Base-by-base conservation (phyloP, 2,329 filamentous ascomycete species). In the Elsinoe batatas region DNA sequence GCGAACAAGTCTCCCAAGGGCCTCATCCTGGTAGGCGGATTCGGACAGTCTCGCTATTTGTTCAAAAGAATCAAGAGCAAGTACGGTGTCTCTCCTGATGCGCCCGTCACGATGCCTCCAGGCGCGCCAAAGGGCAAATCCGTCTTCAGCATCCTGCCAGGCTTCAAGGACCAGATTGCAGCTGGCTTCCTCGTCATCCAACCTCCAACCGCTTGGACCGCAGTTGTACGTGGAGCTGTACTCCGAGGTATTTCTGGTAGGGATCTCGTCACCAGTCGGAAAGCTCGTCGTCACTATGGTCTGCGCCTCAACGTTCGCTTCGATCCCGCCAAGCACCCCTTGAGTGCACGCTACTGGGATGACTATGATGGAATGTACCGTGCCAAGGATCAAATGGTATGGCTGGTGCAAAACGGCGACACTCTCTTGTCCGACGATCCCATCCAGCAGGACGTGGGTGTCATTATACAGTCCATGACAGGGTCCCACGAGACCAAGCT, bases 341-440 rank as follows among this genome's bases (percentile, higher is more conserved):
- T 87, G 4, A 79, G 76, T 40, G 87, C 90, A 67, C 74, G 86
- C 50, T 91, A 91, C 65, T 91, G 86, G 86, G 85, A 81, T 61
- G 85, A 85, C 5, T 68, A 90, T 20, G 89, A 85, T 85, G 85
- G 90, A 71, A 71, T 85, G 49, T 90, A 85, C 85, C 90, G 90
- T 85, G 86, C 91, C 6, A 83, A 79, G 44, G 85, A 91, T 67
- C 78, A 87, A 47, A 91, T 91, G 85, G 85, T 89, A 70, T 91
- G 87, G 87, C 85, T 90, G 68, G 88, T 90, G 65, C 40, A 50
- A 22, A 44, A 35, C 7, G 56, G 53, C 7, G 17, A 59, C 5
- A 32, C 42, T 5, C 2, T 59, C 15, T 15, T 12, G n/a, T 44
- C 40, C 11, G 18, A 44, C 18, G 10, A 18, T 5, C 18, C 40